Conservation (phyloP, 2,329 filamentous ascomycete genomes). For the Chrysoporthe puriensis region DNA sequence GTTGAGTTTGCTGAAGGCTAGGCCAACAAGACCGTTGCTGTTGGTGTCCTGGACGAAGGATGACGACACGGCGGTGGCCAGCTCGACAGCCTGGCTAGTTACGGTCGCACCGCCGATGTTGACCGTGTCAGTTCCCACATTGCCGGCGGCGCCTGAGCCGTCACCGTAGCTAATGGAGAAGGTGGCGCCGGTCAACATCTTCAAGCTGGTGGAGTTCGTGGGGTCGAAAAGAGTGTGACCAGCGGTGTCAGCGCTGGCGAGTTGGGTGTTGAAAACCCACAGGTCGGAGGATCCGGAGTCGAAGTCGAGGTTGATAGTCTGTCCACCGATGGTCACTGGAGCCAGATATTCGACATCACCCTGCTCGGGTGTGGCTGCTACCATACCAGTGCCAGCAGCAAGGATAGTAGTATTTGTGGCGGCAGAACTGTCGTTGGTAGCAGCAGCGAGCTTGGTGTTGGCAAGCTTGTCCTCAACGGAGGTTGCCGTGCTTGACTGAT, state of each 20-base stretch:
- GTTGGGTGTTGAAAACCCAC: conserved; percentile 71
- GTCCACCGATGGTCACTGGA: conserved; percentile 70
- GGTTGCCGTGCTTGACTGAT: conserved; percentile 28
- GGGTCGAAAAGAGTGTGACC: conserved; percentile 53
- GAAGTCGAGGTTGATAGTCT: conserved; percentile 71
- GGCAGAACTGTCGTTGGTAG: conserved; percentile 18
- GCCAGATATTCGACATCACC: conserved; percentile 73
- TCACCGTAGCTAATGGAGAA: conserved; percentile 74
- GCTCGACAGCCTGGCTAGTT: conserved; percentile 66
- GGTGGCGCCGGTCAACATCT: conserved; percentile 45
- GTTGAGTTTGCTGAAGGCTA: conserved; percentile 69
- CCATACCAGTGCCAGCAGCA: conserved; percentile 54
- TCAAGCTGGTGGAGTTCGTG: conserved; percentile 41
- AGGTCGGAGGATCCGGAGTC: conserved; percentile 78
- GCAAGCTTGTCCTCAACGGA: conserved; percentile 26
- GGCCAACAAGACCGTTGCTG: conserved; percentile 71
- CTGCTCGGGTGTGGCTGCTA: conserved; percentile 65
- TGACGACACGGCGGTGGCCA: conserved; percentile 62
- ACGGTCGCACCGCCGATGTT: conserved; percentile 68
- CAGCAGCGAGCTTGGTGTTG: conserved; percentile 19
- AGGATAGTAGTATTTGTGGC: conserved; percentile 35
- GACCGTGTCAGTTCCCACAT: conserved; percentile 70
- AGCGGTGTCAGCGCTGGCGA: conserved; percentile 47
- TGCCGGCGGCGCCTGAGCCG: conserved; percentile 63
- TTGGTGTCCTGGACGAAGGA: conserved; percentile 63